Percentiles rank a stretch among this genome's conserved stretches.
Conservation (phyloP, 2,329 filamentous ascomycete genomes). For the Volutella citrinella region DNA sequence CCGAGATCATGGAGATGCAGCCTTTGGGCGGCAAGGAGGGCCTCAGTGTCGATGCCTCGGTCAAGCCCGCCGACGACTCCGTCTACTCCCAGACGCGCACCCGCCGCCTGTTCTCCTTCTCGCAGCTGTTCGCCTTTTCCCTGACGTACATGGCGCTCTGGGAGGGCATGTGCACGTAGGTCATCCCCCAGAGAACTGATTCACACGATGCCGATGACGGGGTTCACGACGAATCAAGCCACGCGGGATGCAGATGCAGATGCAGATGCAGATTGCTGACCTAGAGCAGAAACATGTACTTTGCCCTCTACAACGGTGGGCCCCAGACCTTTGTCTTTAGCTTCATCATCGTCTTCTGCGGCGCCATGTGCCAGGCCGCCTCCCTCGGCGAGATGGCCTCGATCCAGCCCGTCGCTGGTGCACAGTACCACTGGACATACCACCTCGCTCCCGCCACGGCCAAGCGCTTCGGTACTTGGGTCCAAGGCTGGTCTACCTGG, state of each 20-base stretch:
- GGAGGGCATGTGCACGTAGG: conserved; percentile 25
- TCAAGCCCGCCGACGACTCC: conserved; percentile 8
- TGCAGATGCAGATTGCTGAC: conserved; percentile 3
- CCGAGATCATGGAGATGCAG: conserved; percentile 17
- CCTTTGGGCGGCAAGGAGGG: conserved; percentile 11
- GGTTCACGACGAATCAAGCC: too few relatives aligned
- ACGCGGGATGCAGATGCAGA: too few relatives aligned
- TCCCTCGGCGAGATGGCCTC: conserved; percentile 24
- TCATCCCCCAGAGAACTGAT: too few relatives aligned
- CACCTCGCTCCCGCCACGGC: conserved; percentile 17
- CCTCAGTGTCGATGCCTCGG: conserved; percentile 12
- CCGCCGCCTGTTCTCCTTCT: conserved; percentile 21
- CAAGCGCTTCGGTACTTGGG: conserved; percentile 21
- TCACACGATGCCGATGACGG: too few relatives aligned
- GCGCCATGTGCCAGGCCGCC: conserved; percentile 20
- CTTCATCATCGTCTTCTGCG: conserved; percentile 23
- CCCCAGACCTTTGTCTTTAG: conserved; percentile 23
- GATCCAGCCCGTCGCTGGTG: conserved; percentile 20
- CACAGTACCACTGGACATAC: conserved; percentile 23
- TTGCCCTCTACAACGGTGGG: conserved; percentile 22
- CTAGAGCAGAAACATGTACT: conserved; percentile 19
- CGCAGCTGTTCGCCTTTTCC: conserved; percentile 23
- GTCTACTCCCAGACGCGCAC: conserved; percentile 21
- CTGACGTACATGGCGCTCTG: conserved; percentile 23
- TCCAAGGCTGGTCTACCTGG: conserved; percentile 24